These are phyloP conservation scores for Botrytis aclada DNA, from an alignment of 2,329 filamentous ascomycete genomes.

Conservation along the genomic window DNA sequence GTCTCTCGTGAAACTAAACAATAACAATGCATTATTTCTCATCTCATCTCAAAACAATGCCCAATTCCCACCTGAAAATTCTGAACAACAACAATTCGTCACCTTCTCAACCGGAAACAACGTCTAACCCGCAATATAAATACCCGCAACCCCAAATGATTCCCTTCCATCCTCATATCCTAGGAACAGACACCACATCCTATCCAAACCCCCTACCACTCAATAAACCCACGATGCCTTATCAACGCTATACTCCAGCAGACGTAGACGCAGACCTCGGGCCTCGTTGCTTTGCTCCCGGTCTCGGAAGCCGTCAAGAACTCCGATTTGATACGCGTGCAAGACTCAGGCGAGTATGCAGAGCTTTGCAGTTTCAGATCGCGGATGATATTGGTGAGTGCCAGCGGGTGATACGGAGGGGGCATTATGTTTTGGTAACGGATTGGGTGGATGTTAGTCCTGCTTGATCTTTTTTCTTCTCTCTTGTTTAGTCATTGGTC, in stretches of 20 bases:
- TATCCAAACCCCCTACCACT: not conserved
- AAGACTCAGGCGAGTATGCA: not conserved
- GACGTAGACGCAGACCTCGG: not conserved
- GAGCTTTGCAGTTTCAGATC: not conserved
- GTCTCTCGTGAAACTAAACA: not conserved
- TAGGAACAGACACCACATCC: not conserved
- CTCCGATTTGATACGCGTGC: not conserved
- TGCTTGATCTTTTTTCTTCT: not conserved
- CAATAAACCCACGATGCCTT: not conserved
- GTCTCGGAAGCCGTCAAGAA: not conserved
- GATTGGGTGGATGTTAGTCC: not conserved
- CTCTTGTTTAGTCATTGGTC: not conserved
- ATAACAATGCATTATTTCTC: not conserved
- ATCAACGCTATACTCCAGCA: not conserved
- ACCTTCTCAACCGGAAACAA: not conserved
- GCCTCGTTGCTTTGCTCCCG: not conserved
- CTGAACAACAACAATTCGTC: not conserved
- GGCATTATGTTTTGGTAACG: not conserved
- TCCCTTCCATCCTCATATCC: not conserved
- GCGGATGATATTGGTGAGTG: not conserved
- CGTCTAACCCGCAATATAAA: not conserved
- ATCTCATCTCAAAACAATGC: not conserved
- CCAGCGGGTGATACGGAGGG: not conserved
- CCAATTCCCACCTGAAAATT: not conserved
- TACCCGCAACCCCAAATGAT: not conserved